Base-by-base conservation (phyloP, 306 rosid species). In the Pyrus pyrifolia region DNA sequence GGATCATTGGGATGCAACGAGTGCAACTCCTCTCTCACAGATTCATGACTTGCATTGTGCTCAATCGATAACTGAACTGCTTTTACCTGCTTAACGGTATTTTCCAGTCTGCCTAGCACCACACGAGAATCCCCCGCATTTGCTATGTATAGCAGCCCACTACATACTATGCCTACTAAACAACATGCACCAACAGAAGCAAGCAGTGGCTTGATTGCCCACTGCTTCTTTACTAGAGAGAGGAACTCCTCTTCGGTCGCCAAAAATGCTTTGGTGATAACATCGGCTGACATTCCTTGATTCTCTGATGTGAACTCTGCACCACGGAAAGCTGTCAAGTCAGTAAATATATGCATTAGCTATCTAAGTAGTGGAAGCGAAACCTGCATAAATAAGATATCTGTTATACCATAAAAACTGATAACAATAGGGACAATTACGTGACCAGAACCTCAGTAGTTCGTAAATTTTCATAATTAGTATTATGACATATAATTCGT, bases 111-210 rank as follows among this genome's bases (percentile, higher is more conserved):
- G 66, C 97, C 99, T 82, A 96, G 84, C 74, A 96, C 98, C 30
- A 81, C 99, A 51, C 99, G 87, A 74, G 99, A 96, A 76, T 96
- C 99, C 85, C 99, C 99, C 8, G 99, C 96, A 74, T 96, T 96
- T 27, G 98, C 99, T 81, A 89, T 84, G 80, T 87, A 96, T 63
- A 96, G 91, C 80, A 86, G 76, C 58, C 99, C 97, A 31, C 86
- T 65, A 73, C 96, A 96, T 78, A 96, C 81, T 69, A 96, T 33
- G 53, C 98, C 98, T 77, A 87, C 78, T 89, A 96, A 82, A 81
- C 98, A 91, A 79, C 99, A 96, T n/a, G 94, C 38, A 74, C 99
- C 99, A 68, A 91, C 98, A 1, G 99, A 96, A n/a, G 99, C 98
- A 78, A 96, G 67, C 46, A 77, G 86, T 30, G 98, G 99, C 87